phyloP scores from a whole-genome alignment of 1,139 yeast species.

The Fermentozyma sake region DNA sequence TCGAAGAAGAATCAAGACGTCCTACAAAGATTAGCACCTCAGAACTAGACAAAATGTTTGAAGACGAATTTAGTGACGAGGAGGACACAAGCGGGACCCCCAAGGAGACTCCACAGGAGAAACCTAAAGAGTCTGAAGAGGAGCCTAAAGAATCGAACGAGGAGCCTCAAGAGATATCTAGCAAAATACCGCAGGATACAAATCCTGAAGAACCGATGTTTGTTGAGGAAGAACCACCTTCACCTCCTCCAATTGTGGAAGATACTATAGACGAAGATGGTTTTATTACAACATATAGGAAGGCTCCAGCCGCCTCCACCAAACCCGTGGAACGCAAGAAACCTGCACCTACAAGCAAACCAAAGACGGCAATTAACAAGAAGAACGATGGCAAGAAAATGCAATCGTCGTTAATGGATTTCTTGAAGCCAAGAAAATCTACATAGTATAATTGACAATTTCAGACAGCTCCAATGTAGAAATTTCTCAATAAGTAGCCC shows the following conservation, averaged over 20 bases:
- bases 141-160: conserved; percentile 3
- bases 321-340: conserved; percentile 12
- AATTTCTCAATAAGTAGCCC: conserved; percentile 1
- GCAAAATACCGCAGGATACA: conserved; percentile 9
- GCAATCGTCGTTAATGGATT: conserved; percentile 38
- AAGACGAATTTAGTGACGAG: conserved; percentile 19
- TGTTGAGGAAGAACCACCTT: neutral
- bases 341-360: conserved; percentile 10
- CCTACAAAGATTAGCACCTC: conserved; percentile 8
- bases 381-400: conserved; percentile 21
- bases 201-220: conserved; percentile 7
- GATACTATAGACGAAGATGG: conserved; percentile 38
- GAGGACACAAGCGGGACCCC: conserved; percentile 7
- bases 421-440: conserved; percentile 16
- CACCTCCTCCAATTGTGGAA: conserved; percentile 1
- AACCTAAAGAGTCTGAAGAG: conserved; percentile 2
- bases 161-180: too few relatives aligned
- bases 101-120: conserved; percentile 2
- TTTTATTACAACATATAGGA: conserved; percentile 29
- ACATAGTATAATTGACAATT: neutral
- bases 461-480: neutral
- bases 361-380: conserved; percentile 8
- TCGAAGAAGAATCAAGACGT: conserved; percentile 8
- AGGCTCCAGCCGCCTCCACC: conserved; percentile 7
- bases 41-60: conserved; percentile 17